Evolutionary conservation across 140 eudicot species (phyloP), one percentile per base, ranked within the genome.

Genomic region (Oenanthe javanica): DNA sequence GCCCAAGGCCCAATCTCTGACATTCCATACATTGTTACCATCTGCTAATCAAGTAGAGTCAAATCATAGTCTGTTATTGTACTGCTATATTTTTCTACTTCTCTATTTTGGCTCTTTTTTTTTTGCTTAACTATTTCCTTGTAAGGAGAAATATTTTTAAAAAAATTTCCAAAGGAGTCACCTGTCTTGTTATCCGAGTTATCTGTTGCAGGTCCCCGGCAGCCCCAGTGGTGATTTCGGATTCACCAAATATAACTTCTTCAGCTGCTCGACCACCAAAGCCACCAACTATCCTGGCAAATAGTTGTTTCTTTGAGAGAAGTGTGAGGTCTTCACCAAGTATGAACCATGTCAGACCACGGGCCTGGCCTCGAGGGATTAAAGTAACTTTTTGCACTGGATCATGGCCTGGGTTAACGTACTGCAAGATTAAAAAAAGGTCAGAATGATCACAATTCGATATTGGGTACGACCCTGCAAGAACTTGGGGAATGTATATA

Each of bases 191-290:
- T 76, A 94, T 84, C 80, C 97, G 87, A 72, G 98, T 94, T 80
- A 92, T 92, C 87, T 94, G 98, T 73, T 94, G 98, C 38, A 94
- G 84, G 85, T 94, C 98, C 72, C 93, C 96, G 55, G 86, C 96
- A 72, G 98, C 98, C 79, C 98, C 98, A 25, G 98, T 92, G 51
- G 98, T 94, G 27, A 94, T 96, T 91, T 94, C 98, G 21, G 97
- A 86, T 82, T 92, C 97, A 67, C 98, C 98, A 78, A 94, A 94
- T 42, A 94, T n/a, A n/a, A 94, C 74, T 83, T 94, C 97, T 82
- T 94, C 98, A 5, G 97, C 97, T 82, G 97, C 98, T 80, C 97
- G 81, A 79, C 98, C 97, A 77, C 98, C 98, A 42, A 94, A 95
- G 45, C 98, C 97, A 54, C 97, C 97, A 75, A n/a, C 98, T 80